Evolutionary conservation across 2,329 filamentous ascomycete species (phyloP).

Genomic region (Alternaria brassicae): DNA sequence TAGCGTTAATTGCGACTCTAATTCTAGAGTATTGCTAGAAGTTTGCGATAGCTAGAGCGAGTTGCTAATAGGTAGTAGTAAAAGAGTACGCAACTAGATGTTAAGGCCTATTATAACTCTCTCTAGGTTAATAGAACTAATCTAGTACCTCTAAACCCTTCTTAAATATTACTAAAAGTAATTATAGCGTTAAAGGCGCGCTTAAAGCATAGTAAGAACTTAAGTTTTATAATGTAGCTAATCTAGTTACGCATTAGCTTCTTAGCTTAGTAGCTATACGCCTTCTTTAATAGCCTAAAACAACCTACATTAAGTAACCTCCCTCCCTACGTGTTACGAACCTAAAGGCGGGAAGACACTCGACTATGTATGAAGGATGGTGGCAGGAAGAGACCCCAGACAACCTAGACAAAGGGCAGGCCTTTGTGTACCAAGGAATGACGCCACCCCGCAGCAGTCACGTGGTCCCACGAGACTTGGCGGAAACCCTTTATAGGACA

Average conservation of each 20-base stretch:
- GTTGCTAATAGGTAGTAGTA: slow-evolving; percentile 15
- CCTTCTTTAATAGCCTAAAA: slow-evolving; percentile 8
- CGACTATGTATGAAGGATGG: neutral
- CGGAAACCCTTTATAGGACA: neutral
- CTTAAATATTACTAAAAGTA: slow-evolving; percentile 37
- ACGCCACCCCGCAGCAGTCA: neutral
- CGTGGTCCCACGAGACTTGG: neutral
- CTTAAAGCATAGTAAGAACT: slow-evolving; percentile 26
- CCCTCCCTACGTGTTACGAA: neutral
- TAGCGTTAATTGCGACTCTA: too few relatives aligned
- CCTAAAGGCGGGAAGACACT: neutral
- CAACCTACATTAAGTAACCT: neutral
- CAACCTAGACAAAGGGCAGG: neutral
- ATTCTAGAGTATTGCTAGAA: slow-evolving; percentile 2
- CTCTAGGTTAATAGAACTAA: slow-evolving; percentile 43
- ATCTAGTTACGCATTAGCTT: slow-evolving; percentile 25
- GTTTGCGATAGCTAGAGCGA: slow-evolving; percentile 22
- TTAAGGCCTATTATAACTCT: slow-evolving; percentile 43
- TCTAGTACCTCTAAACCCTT: slow-evolving; percentile 41
- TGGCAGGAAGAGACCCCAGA: neutral
- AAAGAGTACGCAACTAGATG: slow-evolving; percentile 23
- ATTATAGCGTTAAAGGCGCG: slow-evolving; percentile 31
- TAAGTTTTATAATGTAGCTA: slow-evolving; percentile 23
- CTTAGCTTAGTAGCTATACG: slow-evolving; percentile 34
- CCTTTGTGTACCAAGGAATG: neutral